Percentiles rank a stretch among this genome's conserved stretches.
Evolutionary conservation across 805 yeast species (phyloP).

Genomic region (Maudiozyma pseudohumilis): DNA sequence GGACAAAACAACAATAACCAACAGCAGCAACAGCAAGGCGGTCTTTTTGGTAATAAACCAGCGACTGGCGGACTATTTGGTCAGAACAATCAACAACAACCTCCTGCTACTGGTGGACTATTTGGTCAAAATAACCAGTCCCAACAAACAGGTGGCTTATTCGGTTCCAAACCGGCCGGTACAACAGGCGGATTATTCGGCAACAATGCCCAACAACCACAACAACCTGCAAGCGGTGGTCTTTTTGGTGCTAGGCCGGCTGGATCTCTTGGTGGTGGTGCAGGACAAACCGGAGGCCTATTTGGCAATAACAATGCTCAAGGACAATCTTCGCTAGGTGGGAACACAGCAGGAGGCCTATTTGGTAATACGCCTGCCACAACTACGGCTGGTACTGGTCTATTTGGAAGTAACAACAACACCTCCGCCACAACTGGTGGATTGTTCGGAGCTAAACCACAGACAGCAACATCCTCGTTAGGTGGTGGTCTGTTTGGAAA

Average conservation of each 20-base stretch:
- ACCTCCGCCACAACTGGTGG: background rate
- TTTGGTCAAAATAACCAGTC: constrained; percentile 13
- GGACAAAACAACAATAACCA: constrained; percentile 9
- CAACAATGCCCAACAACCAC: constrained; percentile 2
- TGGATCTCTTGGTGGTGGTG: constrained; percentile 6
- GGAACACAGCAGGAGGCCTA: background rate
- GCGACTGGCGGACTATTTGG: constrained; percentile 16
- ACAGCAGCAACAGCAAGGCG: constrained; percentile 3
- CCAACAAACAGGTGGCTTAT: constrained; percentile 2
- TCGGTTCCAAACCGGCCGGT: constrained; percentile 31
- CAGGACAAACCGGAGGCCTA: constrained; percentile 8
- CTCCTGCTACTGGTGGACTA: constrained; percentile 17
- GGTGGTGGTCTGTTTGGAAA: constrained; percentile 6
- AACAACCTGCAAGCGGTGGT: constrained; percentile 10
- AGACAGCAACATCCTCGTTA: constrained; percentile 5
- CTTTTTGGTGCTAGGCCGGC: constrained; percentile 7
- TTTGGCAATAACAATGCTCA: constrained; percentile 7
- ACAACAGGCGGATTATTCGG: constrained; percentile 4
- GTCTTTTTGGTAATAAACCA: constrained; percentile 10
- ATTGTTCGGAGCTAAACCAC: constrained; percentile 30
- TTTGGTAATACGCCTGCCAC: constrained; percentile 31
- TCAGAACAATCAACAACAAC: constrained; percentile 9
- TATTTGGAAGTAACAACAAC: constrained; percentile 29
- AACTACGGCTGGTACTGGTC: constrained; percentile 7
- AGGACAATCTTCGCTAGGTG: background rate